These are phyloP conservation scores for Saccharomycopsis crataegensis DNA, from an alignment of 1,139 yeast species.

Conservation along the genomic window DNA sequence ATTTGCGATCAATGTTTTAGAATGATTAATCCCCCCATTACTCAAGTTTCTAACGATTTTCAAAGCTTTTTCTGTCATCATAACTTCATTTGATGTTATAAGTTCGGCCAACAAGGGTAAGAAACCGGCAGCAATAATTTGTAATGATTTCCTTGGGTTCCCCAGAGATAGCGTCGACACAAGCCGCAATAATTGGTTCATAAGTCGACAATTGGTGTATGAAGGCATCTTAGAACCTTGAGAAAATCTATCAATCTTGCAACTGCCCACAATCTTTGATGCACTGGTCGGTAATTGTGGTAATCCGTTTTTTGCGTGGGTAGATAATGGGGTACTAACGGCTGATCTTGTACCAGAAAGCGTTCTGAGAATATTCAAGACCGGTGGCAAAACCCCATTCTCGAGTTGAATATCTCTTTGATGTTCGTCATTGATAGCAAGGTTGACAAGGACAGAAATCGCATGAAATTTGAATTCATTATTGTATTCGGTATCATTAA, in stretches of 20 bases:
- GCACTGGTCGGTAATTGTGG: background rate
- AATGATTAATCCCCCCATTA: conserved; percentile 14
- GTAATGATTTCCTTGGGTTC: conserved; percentile 15
- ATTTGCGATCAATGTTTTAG: conserved; percentile 15
- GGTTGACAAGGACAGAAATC: conserved; percentile 6
- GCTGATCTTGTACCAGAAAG: background rate
- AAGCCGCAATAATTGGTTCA: conserved; percentile 5
- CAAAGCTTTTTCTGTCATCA: conserved; percentile 12
- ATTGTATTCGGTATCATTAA: conserved; percentile 9
- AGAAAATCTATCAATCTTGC: background rate
- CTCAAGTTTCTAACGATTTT: conserved; percentile 16
- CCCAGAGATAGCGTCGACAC: conserved; percentile 10
- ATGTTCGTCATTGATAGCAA: conserved; percentile 10
- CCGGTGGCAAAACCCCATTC: conserved; percentile 9
- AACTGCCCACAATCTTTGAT: background rate
- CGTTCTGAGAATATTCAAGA: conserved; percentile 1
- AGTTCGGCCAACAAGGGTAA: conserved; percentile 16
- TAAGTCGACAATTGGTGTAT: background rate
- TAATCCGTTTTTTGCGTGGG: background rate
- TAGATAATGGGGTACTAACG: background rate
- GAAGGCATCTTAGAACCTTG: background rate
- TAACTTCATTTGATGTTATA: conserved; percentile 8
- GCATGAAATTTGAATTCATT: conserved; percentile 4
- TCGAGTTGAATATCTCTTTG: conserved; percentile 12
- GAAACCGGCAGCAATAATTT: conserved; percentile 14